These are phyloP conservation scores for Fusarium pseudonygamai DNA, from an alignment of 2,329 filamentous ascomycete genomes.

Conservation along the genomic window DNA sequence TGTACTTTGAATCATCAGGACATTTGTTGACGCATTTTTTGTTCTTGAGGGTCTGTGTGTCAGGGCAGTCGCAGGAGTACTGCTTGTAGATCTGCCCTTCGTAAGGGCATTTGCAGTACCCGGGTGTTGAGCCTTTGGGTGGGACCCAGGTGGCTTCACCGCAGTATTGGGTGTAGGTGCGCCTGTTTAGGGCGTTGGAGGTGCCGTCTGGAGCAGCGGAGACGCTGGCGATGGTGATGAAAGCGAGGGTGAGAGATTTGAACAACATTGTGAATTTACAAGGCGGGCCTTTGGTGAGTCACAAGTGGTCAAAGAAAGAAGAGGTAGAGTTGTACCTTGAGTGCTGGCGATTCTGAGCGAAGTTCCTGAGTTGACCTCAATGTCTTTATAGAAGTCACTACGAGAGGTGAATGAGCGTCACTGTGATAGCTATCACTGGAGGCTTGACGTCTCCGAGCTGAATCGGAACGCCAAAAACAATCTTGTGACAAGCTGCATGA, in stretches of 20 bases:
- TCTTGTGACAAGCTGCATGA: not conserved
- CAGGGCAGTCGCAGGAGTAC: not conserved
- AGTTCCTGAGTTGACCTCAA: fast-evolving
- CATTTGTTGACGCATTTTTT: not conserved
- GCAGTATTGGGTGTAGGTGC: not conserved
- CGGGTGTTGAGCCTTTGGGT: not conserved
- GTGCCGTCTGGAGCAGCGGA: not conserved
- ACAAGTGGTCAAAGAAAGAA: not conserved
- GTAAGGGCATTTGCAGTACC: not conserved
- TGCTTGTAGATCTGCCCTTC: not conserved
- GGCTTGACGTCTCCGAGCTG: not conserved
- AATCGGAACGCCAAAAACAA: not conserved
- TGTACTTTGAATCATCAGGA: not conserved
- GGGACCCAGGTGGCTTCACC: not conserved
- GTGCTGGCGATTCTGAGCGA: too few species aligned
- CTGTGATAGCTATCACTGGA: fast-evolving
- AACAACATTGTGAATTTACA: not conserved
- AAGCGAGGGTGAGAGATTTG: not conserved
- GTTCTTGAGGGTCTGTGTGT: not conserved
- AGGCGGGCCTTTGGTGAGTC: not conserved
- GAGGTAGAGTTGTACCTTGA: too few species aligned
- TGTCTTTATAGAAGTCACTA: not conserved
- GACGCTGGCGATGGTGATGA: not conserved
- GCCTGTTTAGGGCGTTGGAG: not conserved
- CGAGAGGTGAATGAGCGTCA: fast-evolving